A percentile compares a stretch with the other conserved stretches of the same genome.
Conservation (phyloP, 257 asterid species). For the Solanum ossicruentum region DNA sequence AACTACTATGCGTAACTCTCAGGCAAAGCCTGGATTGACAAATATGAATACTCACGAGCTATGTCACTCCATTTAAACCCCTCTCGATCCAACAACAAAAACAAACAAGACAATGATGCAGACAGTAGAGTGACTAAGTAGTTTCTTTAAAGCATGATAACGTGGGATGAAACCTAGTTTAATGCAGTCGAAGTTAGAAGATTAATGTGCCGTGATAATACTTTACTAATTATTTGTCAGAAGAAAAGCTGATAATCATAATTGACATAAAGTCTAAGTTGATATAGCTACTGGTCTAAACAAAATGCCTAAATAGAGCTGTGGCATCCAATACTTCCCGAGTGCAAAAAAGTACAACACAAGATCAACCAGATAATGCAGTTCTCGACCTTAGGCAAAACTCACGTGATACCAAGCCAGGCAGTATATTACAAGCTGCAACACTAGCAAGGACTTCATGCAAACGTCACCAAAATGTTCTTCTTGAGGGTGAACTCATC, state of each 20-base stretch:
- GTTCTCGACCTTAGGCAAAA: slow-evolving; percentile 1
- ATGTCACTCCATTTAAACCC: neutral
- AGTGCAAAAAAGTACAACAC: neutral
- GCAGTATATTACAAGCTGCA: neutral
- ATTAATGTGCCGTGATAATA: neutral
- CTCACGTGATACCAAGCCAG: neutral
- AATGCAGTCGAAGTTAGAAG: neutral
- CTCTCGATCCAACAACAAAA: neutral
- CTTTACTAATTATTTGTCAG: neutral
- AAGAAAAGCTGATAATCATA: neutral
- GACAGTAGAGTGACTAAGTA: neutral
- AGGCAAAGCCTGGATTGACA: neutral
- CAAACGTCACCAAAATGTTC: slow-evolving; percentile 63
- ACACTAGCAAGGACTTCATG: slow-evolving; percentile 13
- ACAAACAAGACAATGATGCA: neutral
- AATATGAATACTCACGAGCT: neutral
- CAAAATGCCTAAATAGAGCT: neutral
- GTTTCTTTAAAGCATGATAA: neutral
- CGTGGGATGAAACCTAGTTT: neutral
- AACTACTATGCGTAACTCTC: neutral
- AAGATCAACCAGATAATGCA: slow-evolving; percentile 7
- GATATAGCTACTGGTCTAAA: neutral
- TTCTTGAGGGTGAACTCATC: slow-evolving; percentile 84
- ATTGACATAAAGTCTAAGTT: neutral
- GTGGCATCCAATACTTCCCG: neutral